Evolutionary conservation across 495 filamentous ascomycete genomes (phyloP).

Genomic region (Aspergillus bertholletiae): DNA sequence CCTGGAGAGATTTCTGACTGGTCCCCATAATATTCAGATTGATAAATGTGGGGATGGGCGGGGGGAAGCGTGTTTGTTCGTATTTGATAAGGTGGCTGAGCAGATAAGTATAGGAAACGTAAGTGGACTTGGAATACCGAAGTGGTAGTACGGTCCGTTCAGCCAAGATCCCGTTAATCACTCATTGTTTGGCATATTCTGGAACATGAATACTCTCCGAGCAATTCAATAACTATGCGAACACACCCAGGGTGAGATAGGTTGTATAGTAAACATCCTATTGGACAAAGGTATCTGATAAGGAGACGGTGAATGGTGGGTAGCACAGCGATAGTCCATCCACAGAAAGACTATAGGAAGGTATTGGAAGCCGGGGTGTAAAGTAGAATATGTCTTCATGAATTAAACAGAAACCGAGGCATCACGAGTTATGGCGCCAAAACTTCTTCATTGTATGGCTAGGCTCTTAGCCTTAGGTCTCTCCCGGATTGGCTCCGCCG

Average conservation of each 20-base stretch:
- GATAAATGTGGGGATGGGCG: background rate
- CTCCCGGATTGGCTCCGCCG: background rate
- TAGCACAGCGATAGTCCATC: background rate
- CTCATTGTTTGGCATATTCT: too few species aligned
- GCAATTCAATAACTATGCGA: too few species aligned
- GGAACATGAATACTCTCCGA: too few species aligned
- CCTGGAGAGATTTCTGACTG: background rate
- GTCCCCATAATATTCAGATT: background rate
- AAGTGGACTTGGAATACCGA: background rate
- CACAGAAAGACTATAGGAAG: background rate
- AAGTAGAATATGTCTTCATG: background rate
- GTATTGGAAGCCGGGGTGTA: background rate
- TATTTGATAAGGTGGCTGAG: background rate
- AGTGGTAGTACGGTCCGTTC: background rate
- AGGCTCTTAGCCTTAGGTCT: constrained; percentile 9
- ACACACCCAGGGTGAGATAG: background rate
- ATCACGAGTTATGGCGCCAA: background rate
- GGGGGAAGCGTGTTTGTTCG: background rate
- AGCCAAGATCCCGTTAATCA: background rate
- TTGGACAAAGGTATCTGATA: background rate
- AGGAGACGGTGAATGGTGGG: background rate
- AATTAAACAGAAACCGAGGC: background rate
- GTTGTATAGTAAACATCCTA: background rate
- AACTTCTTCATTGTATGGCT: background rate
- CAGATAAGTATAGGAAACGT: background rate